Conservation (phyloP, 495 filamentous ascomycete species). For the Penicillium lividum region DNA sequence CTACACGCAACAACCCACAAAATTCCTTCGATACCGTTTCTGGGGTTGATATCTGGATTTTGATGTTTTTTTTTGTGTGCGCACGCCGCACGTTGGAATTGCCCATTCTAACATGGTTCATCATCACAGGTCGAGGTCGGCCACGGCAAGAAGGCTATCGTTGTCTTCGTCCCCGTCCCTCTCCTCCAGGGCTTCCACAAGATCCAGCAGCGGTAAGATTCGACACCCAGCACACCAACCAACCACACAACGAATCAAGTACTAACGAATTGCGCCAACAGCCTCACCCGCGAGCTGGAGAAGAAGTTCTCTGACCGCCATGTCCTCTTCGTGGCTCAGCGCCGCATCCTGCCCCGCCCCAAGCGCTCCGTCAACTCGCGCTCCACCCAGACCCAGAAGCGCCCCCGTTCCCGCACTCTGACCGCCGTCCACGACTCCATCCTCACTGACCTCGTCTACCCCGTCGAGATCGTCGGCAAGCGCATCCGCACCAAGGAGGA, state of each 20-base stretch:
- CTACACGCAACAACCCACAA: constrained; percentile 6
- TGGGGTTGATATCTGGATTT: constrained; percentile 15
- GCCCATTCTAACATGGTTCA: constrained; percentile 27
- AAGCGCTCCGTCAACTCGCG: constrained; percentile 94
- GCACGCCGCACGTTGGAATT: constrained; percentile 13
- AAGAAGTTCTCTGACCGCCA: constrained; percentile 99
- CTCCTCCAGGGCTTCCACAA: constrained; percentile 94
- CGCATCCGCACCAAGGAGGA: constrained; percentile 94
- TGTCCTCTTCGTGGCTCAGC: constrained; percentile 96
- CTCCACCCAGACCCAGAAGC: constrained; percentile 95
- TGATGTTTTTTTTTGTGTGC: constrained; percentile 21
- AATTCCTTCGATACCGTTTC: constrained; percentile 20
- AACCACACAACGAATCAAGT: constrained; percentile 4
- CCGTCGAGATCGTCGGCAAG: constrained; percentile 99
- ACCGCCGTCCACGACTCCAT: constrained; percentile 97
- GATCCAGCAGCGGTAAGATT: constrained; percentile 92
- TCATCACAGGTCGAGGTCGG: constrained; percentile 89
- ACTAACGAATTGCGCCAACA: constrained; percentile 35
- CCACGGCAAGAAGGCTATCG: constrained; percentile 99
- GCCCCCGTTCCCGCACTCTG: constrained; percentile 92
- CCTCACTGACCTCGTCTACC: constrained; percentile 94
- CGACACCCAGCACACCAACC: neutral
- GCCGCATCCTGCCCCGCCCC: constrained; percentile 96
- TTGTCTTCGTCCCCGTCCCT: constrained; percentile 99
- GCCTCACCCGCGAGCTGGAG: constrained; percentile 98